Evolutionary conservation across 1,284 basidiomycete species (phyloP), one percentile per base, ranked within the genome.

Genomic region (Cystobasidiaceae sp.): DNA sequence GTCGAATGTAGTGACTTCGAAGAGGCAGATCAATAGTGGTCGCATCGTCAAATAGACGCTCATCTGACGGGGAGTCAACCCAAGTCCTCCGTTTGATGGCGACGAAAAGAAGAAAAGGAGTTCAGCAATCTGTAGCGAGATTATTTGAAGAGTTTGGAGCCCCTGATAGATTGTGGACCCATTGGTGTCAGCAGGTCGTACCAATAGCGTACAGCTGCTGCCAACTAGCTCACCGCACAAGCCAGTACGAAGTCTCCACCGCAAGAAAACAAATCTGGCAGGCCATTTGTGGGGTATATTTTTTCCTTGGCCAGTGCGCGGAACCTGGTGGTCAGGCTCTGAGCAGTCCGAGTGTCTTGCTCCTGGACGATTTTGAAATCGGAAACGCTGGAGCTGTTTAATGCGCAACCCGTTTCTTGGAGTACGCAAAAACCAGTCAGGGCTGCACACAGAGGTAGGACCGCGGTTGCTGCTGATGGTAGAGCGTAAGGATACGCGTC

Each of bases 401-500:
- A 32, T 21, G 15, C 25, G n/a, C 34, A 37, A 44, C 43, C 34
- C 4, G 54, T 57, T 28, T 57, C 54, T 15, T 57, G 17, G 4
- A 23, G 17, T 11, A 57, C 15, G 54, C 23, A 57, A 9, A 57
- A 15, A 4, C 34, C 33, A 15, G 37, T n/a, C n/a, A 57, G 21
- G 15, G 17, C 30, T n/a, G 37, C 54, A 5, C 39, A n/a, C 19
- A 15, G 34, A 5, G 54, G 54, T 8, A 57, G 13, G 25, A 57
- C n/a, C 6, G 34, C 54, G 9, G 39, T 32, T 15, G 32, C 54
- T 4, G 43, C 23, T 5, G 54, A 19, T 15, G 54, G 54, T 19
- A 57, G 41, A 25, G 37, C 54, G 39, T 57, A 57, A 13, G 54
- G 54, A 32, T 57, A 57, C 4, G n/a, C 13, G n/a, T 57, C 54